Evolutionary conservation across 2,329 filamentous ascomycete genomes (phyloP).

Genomic region (Zopfia rhizophila): DNA sequence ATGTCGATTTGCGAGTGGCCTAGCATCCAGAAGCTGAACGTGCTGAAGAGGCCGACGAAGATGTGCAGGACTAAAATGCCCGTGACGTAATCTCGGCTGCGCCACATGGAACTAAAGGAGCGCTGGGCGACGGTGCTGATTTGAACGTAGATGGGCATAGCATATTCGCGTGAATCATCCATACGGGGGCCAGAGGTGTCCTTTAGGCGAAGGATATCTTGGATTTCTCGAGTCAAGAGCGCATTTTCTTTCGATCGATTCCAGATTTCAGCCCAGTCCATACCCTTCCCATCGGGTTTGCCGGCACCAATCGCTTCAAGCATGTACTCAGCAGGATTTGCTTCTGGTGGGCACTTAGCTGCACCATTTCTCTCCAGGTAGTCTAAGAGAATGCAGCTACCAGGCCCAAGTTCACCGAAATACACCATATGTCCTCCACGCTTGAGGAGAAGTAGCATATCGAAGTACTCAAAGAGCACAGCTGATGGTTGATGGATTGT

Average conservation of each 20-base stretch:
- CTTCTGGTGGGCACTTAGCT: conserved; percentile 67
- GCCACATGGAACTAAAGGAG: conserved; percentile 69
- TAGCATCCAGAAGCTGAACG: conserved; percentile 61
- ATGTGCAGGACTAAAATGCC: conserved; percentile 70
- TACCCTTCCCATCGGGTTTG: conserved; percentile 50
- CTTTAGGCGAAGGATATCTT: conserved; percentile 51
- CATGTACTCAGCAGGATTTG: conserved; percentile 84
- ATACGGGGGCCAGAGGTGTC: conserved; percentile 44
- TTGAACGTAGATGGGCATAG: conserved; percentile 55
- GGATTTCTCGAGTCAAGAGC: conserved; percentile 52
- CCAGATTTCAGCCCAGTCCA: conserved; percentile 57
- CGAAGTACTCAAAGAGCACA: conserved; percentile 88
- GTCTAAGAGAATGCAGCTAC: conserved; percentile 69
- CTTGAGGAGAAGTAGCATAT: conserved; percentile 77
- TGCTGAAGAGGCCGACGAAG: conserved; percentile 60
- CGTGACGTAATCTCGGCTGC: conserved; percentile 73
- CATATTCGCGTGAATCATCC: conserved; percentile 57
- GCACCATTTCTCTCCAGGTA: conserved; percentile 79
- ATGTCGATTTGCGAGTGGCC: conserved; percentile 54
- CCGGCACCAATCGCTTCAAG: conserved; percentile 59
- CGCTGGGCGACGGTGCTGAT: conserved; percentile 54
- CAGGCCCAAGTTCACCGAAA: conserved; percentile 78
- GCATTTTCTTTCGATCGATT: conserved; percentile 52
- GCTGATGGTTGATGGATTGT: conserved; percentile 84
- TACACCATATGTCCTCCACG: conserved; percentile 80